Conservation (phyloP, 306 rosid species). For the Crotalaria pallida region DNA sequence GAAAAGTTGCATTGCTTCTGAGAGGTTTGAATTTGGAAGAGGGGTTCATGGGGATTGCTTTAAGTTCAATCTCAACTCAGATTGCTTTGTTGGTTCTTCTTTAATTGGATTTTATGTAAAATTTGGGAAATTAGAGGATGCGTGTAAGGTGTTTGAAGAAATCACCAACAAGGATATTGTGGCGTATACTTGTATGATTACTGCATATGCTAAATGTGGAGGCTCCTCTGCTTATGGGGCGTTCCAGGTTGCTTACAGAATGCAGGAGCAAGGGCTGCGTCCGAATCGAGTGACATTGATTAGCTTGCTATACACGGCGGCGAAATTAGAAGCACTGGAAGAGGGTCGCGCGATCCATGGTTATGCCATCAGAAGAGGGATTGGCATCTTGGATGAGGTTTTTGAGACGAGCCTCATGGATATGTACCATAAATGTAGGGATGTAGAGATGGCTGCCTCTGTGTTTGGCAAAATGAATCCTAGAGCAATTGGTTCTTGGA, state of each 20-base stretch:
- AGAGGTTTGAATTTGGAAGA: constrained; percentile 31
- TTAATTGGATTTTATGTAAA: constrained; percentile 24
- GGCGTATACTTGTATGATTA: constrained; percentile 39
- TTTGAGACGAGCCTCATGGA: constrained; percentile 46
- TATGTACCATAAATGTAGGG: constrained; percentile 48
- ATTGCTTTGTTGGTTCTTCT: constrained; percentile 48
- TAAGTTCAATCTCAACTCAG: constrained; percentile 31
- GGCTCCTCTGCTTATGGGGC: constrained; percentile 20
- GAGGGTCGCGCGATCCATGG: constrained; percentile 44
- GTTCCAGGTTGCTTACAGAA: constrained; percentile 23
- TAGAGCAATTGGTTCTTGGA: constrained; percentile 37
- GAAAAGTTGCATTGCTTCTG: constrained; percentile 31
- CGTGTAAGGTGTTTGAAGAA: constrained; percentile 46
- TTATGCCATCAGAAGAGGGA: constrained; percentile 39
- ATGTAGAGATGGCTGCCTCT: constrained; percentile 24
- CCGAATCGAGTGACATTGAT: constrained; percentile 48
- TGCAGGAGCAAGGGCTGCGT: constrained; percentile 31
- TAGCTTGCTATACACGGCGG: constrained; percentile 38
- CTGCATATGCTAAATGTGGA: constrained; percentile 38
- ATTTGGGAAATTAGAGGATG: constrained; percentile 26
- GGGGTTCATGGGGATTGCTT: constrained; percentile 40
- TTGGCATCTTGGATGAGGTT: constrained; percentile 41
- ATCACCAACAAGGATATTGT: constrained; percentile 41
- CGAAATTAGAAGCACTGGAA: constrained; percentile 15
- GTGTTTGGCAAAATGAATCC: constrained; percentile 35